Evolutionary conservation across 169 alveolate species (phyloP), one percentile per base, ranked within the genome.

Genomic region (Plasmodium cynomolgi): DNA sequence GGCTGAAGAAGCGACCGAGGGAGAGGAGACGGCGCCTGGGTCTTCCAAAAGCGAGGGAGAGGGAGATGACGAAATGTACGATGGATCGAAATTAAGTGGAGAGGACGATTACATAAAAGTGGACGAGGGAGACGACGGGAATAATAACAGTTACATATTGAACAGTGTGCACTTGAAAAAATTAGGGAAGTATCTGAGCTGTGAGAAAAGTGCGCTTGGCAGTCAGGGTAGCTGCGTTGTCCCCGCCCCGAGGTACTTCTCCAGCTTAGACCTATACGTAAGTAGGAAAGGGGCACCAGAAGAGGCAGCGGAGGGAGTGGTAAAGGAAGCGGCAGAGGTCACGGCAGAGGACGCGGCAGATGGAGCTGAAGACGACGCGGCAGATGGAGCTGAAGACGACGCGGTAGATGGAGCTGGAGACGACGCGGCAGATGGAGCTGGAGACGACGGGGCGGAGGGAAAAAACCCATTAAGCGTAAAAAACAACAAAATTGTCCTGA

Each of bases 201-300:
- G 72, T 50, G 26, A 86, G 20, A 86, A 86, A 75, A 56, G 13
- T 26, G 81, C 26, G 9, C 82, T 54, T 8, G 29, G 6, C 23
- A 81, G 62, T 50, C 39, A 29, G 68, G 20, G 44, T 54, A 31
- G 31, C 39, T 75, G 31, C 68, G 73, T 54, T 31, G 81, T 74
- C 17, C 93, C 93, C 11, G 62, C 81, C 68, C 93, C 93, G 56
- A 83, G 93, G 62, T 86, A 86, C 68, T 86, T 50, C 68, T 86
- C 93, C 33, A 86, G 93, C 50, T 50, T 86, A 77, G 93, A 86
- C 47, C 41, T 86, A 77, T 86, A 86, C 81, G 68, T 86, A 33
- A 26, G 79, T 56, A 47, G 33, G 44, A 75, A 77, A 77, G 81
- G 29, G n/a, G 39, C 26, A 56, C 15, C 26, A 47, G 44, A 13